These are phyloP conservation scores for Phanerochaete sordida DNA, from an alignment of 768 basidiomycete species.

Conservation along the genomic window DNA sequence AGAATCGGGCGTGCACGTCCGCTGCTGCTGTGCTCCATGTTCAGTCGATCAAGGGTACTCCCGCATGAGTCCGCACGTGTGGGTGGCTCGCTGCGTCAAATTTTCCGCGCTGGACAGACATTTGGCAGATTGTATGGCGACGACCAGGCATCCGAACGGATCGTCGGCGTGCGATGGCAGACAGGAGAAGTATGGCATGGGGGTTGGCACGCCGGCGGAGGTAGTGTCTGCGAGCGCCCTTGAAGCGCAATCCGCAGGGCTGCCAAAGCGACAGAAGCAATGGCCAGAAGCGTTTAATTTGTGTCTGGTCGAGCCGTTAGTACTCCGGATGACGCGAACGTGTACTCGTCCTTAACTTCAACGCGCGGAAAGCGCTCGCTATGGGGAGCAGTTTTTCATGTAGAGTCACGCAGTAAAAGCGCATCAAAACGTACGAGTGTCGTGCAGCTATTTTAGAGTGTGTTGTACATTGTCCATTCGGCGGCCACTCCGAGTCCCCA, in stretches of 20 bases:
- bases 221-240: constrained; percentile 19
- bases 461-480: constrained; percentile 45
- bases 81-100: constrained; percentile 40
- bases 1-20: constrained; percentile 38
- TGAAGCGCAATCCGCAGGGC: constrained; percentile 19
- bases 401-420: not conserved
- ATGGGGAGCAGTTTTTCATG: not conserved
- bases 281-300: constrained; percentile 64
- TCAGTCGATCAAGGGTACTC: constrained; percentile 49
- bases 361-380: constrained; percentile 36
- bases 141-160: constrained; percentile 61
- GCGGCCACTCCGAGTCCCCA: too few relatives aligned
- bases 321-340: constrained; percentile 2
- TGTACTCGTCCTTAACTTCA: constrained; percentile 42
- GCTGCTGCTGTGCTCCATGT: constrained; percentile 28
- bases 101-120: constrained; percentile 37
- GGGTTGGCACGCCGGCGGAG: constrained; percentile 28
- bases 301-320: constrained; percentile 45
- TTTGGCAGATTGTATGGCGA: constrained; percentile 47
- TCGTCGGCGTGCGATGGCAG: constrained; percentile 54
- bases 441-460: constrained; percentile 61
- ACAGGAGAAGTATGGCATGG: constrained; percentile 38
- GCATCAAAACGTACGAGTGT: constrained; percentile 45
- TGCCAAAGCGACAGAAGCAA: constrained; percentile 59
- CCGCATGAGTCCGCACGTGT: constrained; percentile 53